Percentiles rank a stretch among this genome's conserved stretches.
Conservation (phyloP, 441 rosid genomes). For the Corymbia calophylla region DNA sequence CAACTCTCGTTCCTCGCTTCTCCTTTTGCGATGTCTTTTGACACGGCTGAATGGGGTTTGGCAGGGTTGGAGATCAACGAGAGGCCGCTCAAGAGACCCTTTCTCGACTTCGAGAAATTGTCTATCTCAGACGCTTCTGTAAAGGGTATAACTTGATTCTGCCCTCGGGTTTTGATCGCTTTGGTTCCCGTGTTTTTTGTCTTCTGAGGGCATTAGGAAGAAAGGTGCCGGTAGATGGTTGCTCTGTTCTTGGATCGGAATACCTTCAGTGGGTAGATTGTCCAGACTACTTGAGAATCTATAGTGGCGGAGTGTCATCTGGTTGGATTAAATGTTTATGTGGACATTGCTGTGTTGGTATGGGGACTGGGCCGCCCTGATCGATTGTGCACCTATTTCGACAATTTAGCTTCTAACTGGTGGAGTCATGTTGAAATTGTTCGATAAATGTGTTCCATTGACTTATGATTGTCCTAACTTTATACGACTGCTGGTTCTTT, state of each 20-base stretch:
- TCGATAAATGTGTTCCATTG: not conserved
- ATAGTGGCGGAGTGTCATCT: not conserved
- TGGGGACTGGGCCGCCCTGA: not conserved
- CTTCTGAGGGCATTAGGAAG: not conserved
- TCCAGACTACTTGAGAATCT: not conserved
- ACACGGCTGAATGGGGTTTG: not conserved
- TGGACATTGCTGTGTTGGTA: not conserved
- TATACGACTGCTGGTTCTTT: not conserved
- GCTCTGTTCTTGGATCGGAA: not conserved
- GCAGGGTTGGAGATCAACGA: constrained; percentile 91
- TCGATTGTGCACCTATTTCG: not conserved
- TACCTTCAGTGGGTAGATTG: not conserved
- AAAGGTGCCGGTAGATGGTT: not conserved
- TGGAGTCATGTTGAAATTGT: not conserved
- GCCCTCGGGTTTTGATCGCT: not conserved
- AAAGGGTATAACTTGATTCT: constrained; percentile 26
- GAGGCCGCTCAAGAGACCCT: constrained; percentile 59
- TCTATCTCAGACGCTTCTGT: constrained; percentile 39
- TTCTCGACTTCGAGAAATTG: constrained; percentile 50
- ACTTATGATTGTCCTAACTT: not conserved
- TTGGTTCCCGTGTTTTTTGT: not conserved
- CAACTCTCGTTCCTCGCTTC: not conserved
- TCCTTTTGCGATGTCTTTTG: not conserved
- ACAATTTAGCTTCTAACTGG: not conserved
- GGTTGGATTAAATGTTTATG: not conserved